Base-by-base conservation (phyloP, 225 moss, liverwort and hornwort genomes). In the Physcomitrellopsis africana region DNA sequence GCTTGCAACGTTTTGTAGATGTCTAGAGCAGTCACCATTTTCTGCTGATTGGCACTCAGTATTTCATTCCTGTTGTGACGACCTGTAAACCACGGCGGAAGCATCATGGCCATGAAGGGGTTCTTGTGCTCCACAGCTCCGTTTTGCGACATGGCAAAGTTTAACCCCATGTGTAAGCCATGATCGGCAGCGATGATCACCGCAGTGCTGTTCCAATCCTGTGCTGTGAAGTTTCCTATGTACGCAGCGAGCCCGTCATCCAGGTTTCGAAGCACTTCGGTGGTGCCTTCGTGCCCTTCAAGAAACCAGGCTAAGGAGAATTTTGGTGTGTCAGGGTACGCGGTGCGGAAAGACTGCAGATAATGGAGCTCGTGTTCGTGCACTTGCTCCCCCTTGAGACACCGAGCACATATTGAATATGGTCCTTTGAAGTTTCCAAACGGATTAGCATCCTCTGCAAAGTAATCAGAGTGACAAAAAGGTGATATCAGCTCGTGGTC, bases 351-450 rank as follows among this genome's bases (percentile, higher is more conserved):
- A 1, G 82, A 75, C 16, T 82, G 49, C 42, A 87, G 60, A 53
- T 87, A 87, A 7, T 68, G 70, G 51, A 87, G 84, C 82, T 84
- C 87, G 54, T 87, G 80, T 18, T 80, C 75, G 62, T 85, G 87
- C 60, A 87, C 87, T 54, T 84, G 82, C 77, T 77, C 74, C n/a
- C 82, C 82, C 51, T 87, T 85, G 64, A 87, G 65, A 48, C 87
- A 87, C 49, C 87, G 66, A 9, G 77, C 56, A 8, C 76, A 76
- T 60, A 87, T 87, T 24, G 87, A 87, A 47, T 87, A 87, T 3
- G 87, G 87, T 2, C 87, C 87, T 22, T 87, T 85, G 75, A 87
- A 87, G 67, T 85, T 87, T 0, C 87, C 87, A 49, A 87, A 87
- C 0, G 87, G 87, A 24, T 87, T 87, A 17, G 68, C 77, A 26